Evolutionary conservation across 305 asterid species (phyloP), one percentile per base, ranked within the genome.

Genomic region (Fraxinus nigra): DNA sequence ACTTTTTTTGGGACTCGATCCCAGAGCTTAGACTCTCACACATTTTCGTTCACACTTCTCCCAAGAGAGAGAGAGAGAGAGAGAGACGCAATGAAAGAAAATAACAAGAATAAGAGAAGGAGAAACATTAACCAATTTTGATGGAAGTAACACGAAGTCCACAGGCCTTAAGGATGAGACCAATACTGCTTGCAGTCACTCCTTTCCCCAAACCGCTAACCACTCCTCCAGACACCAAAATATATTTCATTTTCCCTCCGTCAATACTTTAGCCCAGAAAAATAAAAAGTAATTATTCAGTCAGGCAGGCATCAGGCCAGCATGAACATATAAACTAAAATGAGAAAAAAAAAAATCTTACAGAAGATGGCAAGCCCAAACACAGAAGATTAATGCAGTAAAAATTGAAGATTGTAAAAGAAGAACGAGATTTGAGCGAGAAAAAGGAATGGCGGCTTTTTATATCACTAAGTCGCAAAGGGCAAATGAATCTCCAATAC

Each of bases 151-250:
- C 88, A 0, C 92, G 87, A 67, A 90, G 89, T 20, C 94, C 92
- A 24, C 91, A 90, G 10, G 89, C 88, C 81, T 90, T 85, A 24
- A 90, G 93, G 46, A 90, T 84, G 84, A 90, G 89, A 8, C 92
- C 92, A 20, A 90, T 82, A 78, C 93, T 90, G 83, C 91, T 89
- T 8, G 94, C 92, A 7, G 94, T 90, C 46, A 90, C 92, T 28
- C 94, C 94, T 80, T 90, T 90, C 26, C 92, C 94, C 32, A 90
- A 87, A 14, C 94, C 91, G 70, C 94, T 90, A 77, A 88, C 90
- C 26, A 90, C 92, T 38, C 93, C 92, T 2, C 93, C 93, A 37
- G 92, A 89, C 0, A 89, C 91, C 84, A 90, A 85, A 7, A 90
- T 90, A 79, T 90, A 90, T 85, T 90, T 90, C 94, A 90, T 90